Base-by-base conservation (phyloP, 371 early-diverging fungal genomes). In the Mortierella sp. region DNA sequence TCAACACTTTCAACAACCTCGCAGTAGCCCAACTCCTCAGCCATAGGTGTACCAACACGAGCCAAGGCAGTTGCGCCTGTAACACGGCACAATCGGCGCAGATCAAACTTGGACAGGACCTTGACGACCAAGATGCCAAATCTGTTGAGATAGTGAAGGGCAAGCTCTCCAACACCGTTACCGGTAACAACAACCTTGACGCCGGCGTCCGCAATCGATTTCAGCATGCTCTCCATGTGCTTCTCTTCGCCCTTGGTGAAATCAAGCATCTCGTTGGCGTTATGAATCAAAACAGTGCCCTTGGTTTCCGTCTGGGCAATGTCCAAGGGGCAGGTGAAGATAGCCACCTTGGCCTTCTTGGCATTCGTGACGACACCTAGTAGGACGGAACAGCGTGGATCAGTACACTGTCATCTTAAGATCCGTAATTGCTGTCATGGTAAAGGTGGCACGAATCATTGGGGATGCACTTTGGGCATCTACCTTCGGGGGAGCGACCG, bases 271-370 rank as follows among this genome's bases (percentile, higher is more conserved):
- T 99, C 99, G 60, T 92, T 86, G 57, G 99, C 99, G 78, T 94
- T 98, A 71, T 95, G 93, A 74, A 99, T 92, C 78, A 99, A 85
- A 42, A 99, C 98, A 7, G 99, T 99, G 47, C 99, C 99, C 88
- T 99, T 99, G 58, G 99, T 99, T 81, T 99, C 99, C 28, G 99
- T 98, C 80, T 96, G 91, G 19, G 93, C 84, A 63, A 97, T 91
- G 74, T 98, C 99, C 60, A 99, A 84, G 13, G 97, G 93, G 80
- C 98, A 98, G 42, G 97, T 93, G 83, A 95, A 99, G 59, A 99
- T 92, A 42, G 98, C 99, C 47, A 98, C 90, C 85, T 96, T 96
- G 72, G 95, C 96, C 71, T 93, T 90, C 52, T 81, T 82, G 18
- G 87, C 94, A 38, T 86, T 82, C 23, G 87, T 88, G 53, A 91